Percentiles rank a stretch among this genome's conserved stretches.
Conservation (phyloP, 768 basidiomycete species). For the Terana coerulea region DNA sequence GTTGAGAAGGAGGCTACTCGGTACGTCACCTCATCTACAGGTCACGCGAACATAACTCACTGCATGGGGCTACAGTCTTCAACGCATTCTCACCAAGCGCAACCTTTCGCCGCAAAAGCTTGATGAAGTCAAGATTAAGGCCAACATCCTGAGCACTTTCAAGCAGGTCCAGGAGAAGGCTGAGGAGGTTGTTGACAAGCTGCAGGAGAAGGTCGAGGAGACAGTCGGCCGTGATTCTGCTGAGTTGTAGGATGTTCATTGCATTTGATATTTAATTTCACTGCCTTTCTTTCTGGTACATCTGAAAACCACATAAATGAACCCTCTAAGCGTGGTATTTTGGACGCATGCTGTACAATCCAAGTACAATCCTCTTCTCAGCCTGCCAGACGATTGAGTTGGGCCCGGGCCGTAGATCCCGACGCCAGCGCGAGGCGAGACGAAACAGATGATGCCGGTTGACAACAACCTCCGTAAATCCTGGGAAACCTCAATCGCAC, state of each 20-base stretch:
- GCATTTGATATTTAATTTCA: neutral
- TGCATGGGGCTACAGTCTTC: conserved; percentile 44
- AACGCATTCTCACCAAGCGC: conserved; percentile 73
- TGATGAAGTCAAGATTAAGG: conserved; percentile 92
- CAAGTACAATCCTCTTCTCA: too few species aligned
- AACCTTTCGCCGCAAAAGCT: conserved; percentile 74
- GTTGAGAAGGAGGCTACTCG: conserved; percentile 82
- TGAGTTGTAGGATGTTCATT: too few species aligned
- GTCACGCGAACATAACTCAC: too few species aligned
- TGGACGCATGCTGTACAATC: too few species aligned
- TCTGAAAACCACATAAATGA: too few species aligned
- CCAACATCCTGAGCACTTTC: conserved; percentile 78
- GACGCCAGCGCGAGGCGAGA: too few species aligned
- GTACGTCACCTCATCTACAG: conserved; percentile 49
- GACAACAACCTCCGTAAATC: too few species aligned
- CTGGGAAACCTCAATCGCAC: too few species aligned
- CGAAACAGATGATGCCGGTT: too few species aligned
- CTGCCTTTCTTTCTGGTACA: neutral
- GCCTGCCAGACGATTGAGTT: too few species aligned
- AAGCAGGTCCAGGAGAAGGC: conserved; percentile 27
- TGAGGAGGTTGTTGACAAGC: conserved; percentile 28
- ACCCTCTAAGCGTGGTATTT: too few species aligned
- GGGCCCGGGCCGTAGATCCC: too few species aligned
- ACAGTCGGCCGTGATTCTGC: conserved; percentile 17
- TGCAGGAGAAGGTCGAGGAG: conserved; percentile 33